These are phyloP conservation scores for Moesziomyces globuligerus DNA, from an alignment of 1,284 basidiomycete genomes.

Conservation along the genomic window DNA sequence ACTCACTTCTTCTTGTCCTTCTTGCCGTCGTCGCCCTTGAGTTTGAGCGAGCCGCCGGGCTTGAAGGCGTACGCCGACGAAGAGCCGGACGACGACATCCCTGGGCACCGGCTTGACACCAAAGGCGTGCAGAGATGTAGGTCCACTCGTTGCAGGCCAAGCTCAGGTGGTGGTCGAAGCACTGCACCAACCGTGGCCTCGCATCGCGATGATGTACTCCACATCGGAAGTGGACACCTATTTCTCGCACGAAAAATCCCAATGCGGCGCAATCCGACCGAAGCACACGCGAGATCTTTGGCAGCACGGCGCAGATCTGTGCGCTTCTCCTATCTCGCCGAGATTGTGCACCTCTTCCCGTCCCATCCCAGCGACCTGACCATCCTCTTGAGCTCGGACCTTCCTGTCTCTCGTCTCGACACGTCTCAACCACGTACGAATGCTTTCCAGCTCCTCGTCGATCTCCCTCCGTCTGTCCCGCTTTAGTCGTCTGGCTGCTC, in stretches of 20 bases:
- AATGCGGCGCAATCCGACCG: background rate
- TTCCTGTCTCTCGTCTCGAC: background rate
- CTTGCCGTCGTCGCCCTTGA: conserved; percentile 54
- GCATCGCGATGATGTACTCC: background rate
- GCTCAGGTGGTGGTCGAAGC: background rate
- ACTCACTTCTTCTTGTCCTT: conserved; percentile 50
- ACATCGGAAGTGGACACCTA: background rate
- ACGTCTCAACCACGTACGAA: conserved; percentile 9
- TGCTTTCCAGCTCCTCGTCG: conserved; percentile 23
- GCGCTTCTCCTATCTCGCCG: background rate
- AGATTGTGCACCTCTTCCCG: background rate
- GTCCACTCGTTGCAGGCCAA: no score
- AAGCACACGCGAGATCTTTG: background rate
- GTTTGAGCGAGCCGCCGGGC: conserved; percentile 64
- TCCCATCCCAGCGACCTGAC: background rate
- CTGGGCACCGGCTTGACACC: background rate
- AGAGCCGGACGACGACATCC: conserved; percentile 29
- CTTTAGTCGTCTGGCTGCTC: conserved; percentile 31
- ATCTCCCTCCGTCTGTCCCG: conserved; percentile 23
- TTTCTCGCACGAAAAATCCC: background rate
- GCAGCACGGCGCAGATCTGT: background rate
- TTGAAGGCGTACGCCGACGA: conserved; percentile 57
- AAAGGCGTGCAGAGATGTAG: no score
- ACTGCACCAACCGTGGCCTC: background rate
- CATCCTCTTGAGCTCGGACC: no score